Evolutionary conservation across 768 basidiomycete genomes (phyloP).

Genomic region (Russula earlei): DNA sequence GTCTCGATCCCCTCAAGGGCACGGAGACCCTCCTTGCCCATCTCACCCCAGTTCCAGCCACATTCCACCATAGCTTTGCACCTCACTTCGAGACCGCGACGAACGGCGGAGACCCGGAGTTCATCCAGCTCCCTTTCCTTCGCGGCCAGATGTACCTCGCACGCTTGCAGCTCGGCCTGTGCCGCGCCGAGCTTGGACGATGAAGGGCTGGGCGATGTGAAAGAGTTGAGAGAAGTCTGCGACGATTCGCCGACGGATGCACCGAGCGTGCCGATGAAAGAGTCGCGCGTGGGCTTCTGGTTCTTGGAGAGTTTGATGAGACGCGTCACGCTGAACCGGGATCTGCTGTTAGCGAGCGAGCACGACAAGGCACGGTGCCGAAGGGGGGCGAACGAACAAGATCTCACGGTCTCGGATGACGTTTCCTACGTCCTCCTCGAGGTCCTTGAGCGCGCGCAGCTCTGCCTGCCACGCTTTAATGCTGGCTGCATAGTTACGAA

Average conservation of each 20-base stretch:
- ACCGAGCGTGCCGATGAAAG: slow-evolving; percentile 32
- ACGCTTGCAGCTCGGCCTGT: slow-evolving; percentile 73
- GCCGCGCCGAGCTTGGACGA: slow-evolving; percentile 48
- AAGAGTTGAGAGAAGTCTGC: slow-evolving; percentile 17
- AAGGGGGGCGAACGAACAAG: slow-evolving; percentile 37
- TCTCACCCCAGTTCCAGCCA: slow-evolving; percentile 57
- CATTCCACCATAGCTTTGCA: slow-evolving; percentile 61
- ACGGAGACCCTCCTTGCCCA: slow-evolving; percentile 54
- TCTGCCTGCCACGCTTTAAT: slow-evolving; percentile 60
- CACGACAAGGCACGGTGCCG: neutral
- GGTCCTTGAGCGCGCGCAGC: slow-evolving; percentile 47
- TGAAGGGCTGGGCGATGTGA: neutral
- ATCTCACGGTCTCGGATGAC: slow-evolving; percentile 73
- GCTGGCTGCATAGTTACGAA: slow-evolving; percentile 47
- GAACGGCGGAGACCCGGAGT: slow-evolving; percentile 44
- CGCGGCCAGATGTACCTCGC: slow-evolving; percentile 60
- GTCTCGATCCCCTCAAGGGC: slow-evolving; percentile 27
- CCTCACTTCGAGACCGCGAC: slow-evolving; percentile 52
- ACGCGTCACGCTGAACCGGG: slow-evolving; percentile 50
- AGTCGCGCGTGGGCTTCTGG: slow-evolving; percentile 32
- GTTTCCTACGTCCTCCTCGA: slow-evolving; percentile 66
- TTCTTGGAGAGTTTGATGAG: slow-evolving; percentile 71
- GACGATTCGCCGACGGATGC: slow-evolving; percentile 34
- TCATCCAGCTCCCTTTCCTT: slow-evolving; percentile 59
- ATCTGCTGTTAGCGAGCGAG: neutral